phyloP scores from a whole-genome alignment of 257 asterid species.

The Leonotis leonurus region DNA sequence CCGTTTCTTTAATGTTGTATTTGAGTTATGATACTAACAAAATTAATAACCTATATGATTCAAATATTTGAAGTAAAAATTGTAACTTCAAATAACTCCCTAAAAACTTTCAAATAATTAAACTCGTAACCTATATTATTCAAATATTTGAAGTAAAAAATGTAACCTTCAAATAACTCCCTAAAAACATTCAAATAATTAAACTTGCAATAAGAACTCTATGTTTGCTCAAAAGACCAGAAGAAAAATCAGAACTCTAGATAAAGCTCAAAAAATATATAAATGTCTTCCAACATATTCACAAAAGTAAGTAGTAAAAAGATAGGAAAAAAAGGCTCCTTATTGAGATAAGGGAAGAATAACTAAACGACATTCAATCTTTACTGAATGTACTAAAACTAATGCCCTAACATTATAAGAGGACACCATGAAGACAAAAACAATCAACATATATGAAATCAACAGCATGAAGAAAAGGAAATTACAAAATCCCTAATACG shows the following conservation, averaged over 20 bases:
- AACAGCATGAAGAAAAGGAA: background rate
- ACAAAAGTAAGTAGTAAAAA: background rate
- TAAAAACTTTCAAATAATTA: background rate
- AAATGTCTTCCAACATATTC: background rate
- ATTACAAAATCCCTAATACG: conserved; percentile 17
- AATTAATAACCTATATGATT: background rate
- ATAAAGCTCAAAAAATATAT: background rate
- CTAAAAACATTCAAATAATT: background rate
- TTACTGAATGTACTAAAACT: background rate
- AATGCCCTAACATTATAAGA: background rate
- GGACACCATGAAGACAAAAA: background rate
- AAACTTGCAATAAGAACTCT: no score
- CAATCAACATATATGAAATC: background rate
- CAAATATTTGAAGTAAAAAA: background rate
- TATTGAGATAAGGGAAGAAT: background rate
- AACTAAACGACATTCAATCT: background rate
- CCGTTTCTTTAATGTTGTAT: no score
- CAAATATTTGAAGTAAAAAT: background rate
- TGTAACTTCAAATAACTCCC: background rate
- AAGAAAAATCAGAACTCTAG: background rate
- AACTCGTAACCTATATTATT: background rate
- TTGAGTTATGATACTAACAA: background rate
- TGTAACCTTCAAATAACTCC: background rate
- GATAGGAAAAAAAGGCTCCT: background rate
- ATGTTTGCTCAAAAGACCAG: background rate